These are phyloP conservation scores for Globisporangium canariense DNA, from an alignment of 352 stramenopile genomes.

Conservation along the genomic window DNA sequence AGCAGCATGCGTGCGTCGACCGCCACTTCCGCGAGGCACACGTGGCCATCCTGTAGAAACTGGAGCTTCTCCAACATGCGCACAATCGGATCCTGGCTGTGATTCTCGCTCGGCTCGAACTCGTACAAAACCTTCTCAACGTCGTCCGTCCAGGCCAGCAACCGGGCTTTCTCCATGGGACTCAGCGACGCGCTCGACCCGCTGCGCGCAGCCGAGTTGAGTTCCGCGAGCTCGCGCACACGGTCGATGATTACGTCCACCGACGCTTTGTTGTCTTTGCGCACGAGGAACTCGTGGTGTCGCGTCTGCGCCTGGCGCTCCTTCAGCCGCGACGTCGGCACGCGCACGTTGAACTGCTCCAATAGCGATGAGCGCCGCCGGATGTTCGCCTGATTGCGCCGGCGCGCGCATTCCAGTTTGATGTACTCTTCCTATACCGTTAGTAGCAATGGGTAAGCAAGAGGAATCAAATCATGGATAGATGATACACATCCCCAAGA, in stretches of 20 bases:
- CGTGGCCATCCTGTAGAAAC: slow-evolving; percentile 50
- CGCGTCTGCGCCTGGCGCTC: slow-evolving; percentile 42
- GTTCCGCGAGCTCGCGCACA: slow-evolving; percentile 36
- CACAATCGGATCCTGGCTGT: slow-evolving; percentile 43
- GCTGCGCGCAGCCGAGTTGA: slow-evolving; percentile 11
- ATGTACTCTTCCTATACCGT: slow-evolving; percentile 46
- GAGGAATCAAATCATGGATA: background rate
- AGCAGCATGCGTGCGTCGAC: slow-evolving; percentile 47
- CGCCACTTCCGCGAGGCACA: slow-evolving; percentile 50
- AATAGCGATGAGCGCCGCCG: slow-evolving; percentile 41
- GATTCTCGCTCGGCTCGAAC: slow-evolving; percentile 47
- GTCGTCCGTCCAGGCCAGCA: slow-evolving; percentile 37
- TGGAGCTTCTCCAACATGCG: slow-evolving; percentile 47
- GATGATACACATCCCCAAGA: too few species aligned
- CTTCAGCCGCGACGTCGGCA: slow-evolving; percentile 35
- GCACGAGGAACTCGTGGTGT: slow-evolving; percentile 49
- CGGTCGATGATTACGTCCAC: slow-evolving; percentile 39
- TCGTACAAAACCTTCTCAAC: slow-evolving; percentile 36
- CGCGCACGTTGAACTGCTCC: slow-evolving; percentile 41
- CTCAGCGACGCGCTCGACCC: slow-evolving; percentile 19
- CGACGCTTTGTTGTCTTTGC: slow-evolving; percentile 41
- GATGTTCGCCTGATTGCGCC: slow-evolving; percentile 40
- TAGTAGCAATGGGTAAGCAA: background rate
- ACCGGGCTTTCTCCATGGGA: slow-evolving; percentile 50
- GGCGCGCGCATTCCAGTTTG: slow-evolving; percentile 47